A percentile compares a stretch with the other conserved stretches of the same genome.
Evolutionary conservation across 306 rosid genomes (phyloP).

Genomic region (Pueraria montana): DNA sequence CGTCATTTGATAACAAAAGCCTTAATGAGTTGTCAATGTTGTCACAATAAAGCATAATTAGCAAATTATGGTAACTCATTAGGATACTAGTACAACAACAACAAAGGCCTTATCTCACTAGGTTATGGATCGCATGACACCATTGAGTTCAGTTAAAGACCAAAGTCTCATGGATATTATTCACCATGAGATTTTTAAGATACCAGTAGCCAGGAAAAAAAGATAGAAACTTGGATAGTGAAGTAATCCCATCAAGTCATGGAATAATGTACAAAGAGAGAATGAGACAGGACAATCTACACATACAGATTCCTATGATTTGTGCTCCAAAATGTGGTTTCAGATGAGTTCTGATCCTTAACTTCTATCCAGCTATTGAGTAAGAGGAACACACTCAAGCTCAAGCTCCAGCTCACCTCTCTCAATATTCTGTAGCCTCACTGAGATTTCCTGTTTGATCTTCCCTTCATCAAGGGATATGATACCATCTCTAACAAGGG

Average conservation of each 20-base stretch:
- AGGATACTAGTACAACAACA: background rate
- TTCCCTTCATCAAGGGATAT: constrained; percentile 74
- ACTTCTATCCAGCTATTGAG: constrained; percentile 62
- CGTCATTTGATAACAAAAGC: no score
- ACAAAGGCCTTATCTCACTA: background rate
- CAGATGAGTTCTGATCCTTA: constrained; percentile 2
- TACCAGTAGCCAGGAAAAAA: background rate
- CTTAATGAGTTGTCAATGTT: no score
- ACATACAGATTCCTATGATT: constrained; percentile 10
- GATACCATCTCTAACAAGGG: constrained; percentile 68
- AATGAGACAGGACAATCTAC: background rate
- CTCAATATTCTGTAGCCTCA: constrained; percentile 86
- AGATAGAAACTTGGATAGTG: background rate
- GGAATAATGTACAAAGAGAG: background rate
- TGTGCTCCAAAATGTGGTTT: constrained; percentile 35
- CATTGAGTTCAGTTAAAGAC: background rate
- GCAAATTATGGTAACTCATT: background rate
- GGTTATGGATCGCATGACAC: background rate
- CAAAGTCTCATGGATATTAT: background rate
- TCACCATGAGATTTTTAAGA: background rate
- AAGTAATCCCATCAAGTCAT: background rate
- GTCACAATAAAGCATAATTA: no score
- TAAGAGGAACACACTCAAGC: constrained; percentile 93
- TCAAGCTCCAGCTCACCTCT: constrained; percentile 84
- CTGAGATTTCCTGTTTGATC: constrained; percentile 74